These are phyloP conservation scores for Mrakia blollopis DNA, from an alignment of 768 basidiomycete genomes.

Conservation along the genomic window DNA sequence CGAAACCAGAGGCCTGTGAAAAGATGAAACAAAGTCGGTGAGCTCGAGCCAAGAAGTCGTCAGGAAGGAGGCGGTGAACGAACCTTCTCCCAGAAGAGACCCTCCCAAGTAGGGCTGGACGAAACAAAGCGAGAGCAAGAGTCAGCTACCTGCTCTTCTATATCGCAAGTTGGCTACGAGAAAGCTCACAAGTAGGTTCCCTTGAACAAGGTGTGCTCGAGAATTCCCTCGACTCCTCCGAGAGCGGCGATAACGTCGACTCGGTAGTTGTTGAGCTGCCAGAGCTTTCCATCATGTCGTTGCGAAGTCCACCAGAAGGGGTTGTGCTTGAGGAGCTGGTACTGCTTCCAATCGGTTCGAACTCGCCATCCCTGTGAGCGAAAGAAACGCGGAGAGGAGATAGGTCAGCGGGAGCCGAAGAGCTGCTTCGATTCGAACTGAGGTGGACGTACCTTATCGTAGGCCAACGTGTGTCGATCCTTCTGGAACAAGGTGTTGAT, in stretches of 20 bases:
- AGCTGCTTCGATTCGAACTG: not conserved
- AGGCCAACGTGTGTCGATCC: conserved; percentile 72
- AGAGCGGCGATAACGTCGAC: conserved; percentile 98
- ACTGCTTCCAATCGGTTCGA: conserved; percentile 96
- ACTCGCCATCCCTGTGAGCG: conserved; percentile 74
- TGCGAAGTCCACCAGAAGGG: conserved; percentile 99
- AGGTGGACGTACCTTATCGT: conserved; percentile 59
- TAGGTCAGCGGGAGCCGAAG: not conserved
- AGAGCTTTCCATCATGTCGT: conserved; percentile 90
- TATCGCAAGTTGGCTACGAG: not conserved
- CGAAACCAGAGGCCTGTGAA: conserved; percentile 79
- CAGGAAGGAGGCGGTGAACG: conserved; percentile 19
- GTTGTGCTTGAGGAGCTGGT: conserved; percentile 82
- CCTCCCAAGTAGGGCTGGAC: conserved; percentile 38
- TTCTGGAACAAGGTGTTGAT: conserved; percentile 99
- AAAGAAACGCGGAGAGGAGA: not conserved
- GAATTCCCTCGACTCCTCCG: conserved; percentile 78
- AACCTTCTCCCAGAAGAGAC: conserved; percentile 88
- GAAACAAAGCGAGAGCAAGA: not conserved
- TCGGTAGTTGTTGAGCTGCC: conserved; percentile 97
- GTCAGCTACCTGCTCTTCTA: not conserved
- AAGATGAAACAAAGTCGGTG: not conserved
- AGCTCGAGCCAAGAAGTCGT: not conserved
- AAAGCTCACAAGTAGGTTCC: conserved; percentile 72
- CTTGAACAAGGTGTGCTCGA: conserved; percentile 96